phyloP scores from a whole-genome alignment of 2,329 filamentous ascomycete genomes.

The Pestalotiopsis sp. region DNA sequence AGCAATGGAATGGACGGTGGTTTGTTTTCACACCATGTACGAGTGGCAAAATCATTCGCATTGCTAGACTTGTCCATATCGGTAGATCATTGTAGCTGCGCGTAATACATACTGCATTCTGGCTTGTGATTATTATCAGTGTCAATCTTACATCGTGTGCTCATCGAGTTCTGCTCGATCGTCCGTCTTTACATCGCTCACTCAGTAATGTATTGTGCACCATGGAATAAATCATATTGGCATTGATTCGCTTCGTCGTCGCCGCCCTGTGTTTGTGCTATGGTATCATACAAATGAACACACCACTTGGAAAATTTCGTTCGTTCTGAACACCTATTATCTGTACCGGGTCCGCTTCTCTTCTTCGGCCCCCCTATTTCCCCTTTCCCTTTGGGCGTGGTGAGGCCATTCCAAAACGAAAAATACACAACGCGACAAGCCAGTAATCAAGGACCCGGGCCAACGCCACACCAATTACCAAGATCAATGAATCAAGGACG shows the following conservation, averaged over 20 bases:
- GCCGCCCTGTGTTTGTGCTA: background rate
- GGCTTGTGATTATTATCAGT: background rate
- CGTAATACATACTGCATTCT: background rate
- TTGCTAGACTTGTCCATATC: background rate
- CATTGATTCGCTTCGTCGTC: background rate
- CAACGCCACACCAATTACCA: too few species aligned
- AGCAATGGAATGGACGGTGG: background rate
- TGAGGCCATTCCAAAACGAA: too few species aligned
- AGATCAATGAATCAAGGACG: too few species aligned
- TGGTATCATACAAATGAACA: background rate
- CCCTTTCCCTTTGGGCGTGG: too few species aligned
- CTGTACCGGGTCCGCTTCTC: background rate
- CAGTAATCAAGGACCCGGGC: too few species aligned
- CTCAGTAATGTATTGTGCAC: too few species aligned
- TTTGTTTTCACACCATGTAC: background rate
- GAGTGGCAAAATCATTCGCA: background rate
- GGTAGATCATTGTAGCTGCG: background rate
- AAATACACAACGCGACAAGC: too few species aligned
- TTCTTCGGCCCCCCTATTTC: background rate
- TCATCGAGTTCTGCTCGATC: too few species aligned
- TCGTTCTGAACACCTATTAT: background rate
- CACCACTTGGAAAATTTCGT: background rate
- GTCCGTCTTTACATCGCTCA: too few species aligned
- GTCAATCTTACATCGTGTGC: background rate
- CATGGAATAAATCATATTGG: background rate